Evolutionary conservation across 78 protist species (phyloP).

Genomic region (Cavenderia fasciculata): DNA sequence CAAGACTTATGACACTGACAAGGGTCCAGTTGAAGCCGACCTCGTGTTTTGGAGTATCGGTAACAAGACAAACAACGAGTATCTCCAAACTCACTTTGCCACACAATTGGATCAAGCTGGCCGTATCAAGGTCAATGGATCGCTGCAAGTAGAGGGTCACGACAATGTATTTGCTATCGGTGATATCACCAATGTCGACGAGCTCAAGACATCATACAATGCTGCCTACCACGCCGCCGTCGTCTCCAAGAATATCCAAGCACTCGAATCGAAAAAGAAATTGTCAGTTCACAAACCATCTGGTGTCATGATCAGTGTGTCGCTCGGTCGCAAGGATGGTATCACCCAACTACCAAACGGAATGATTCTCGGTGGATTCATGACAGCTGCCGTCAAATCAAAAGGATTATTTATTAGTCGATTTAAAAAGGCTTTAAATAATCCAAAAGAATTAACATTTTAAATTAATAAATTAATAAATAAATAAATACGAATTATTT

Average conservation of each 20-base stretch:
- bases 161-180: slow-evolving; percentile 83
- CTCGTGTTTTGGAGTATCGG: slow-evolving; percentile 69
- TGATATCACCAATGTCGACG: slow-evolving; percentile 64
- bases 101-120: slow-evolving; percentile 16
- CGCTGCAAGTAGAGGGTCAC: slow-evolving; percentile 43
- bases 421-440: background rate
- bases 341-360: slow-evolving; percentile 10
- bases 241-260: slow-evolving; percentile 20
- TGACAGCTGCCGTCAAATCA: background rate
- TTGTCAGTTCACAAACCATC: background rate
- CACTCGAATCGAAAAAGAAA: background rate
- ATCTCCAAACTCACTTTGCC: slow-evolving; percentile 14
- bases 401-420: background rate
- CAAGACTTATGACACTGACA: background rate
- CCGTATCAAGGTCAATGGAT: slow-evolving; percentile 42
- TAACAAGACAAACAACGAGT: slow-evolving; percentile 14
- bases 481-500: too few relatives aligned
- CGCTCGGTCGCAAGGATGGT: slow-evolving; percentile 53
- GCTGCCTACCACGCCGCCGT: slow-evolving; percentile 10
- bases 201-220: slow-evolving; percentile 50
- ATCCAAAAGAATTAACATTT: too few relatives aligned
- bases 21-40: slow-evolving; percentile 49
- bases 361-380: slow-evolving; percentile 13
- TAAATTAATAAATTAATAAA: too few relatives aligned
- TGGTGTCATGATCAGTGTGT: slow-evolving; percentile 2